These are phyloP conservation scores for Cladosporium sp. DNA, from an alignment of 2,329 filamentous ascomycete genomes.

Conservation along the genomic window DNA sequence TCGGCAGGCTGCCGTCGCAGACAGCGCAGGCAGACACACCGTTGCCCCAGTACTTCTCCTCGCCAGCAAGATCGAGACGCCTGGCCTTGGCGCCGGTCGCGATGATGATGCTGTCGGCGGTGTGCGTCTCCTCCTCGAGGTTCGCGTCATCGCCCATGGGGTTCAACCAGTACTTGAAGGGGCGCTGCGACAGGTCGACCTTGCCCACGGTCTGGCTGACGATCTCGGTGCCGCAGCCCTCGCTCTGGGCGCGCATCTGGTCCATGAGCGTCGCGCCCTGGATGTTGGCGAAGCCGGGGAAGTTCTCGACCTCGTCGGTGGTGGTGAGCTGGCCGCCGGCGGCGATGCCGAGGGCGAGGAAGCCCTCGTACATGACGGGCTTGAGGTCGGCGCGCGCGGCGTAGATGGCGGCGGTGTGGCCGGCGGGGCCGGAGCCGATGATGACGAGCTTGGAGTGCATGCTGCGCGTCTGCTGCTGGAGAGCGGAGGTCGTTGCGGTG, in stretches of 20 bases:
- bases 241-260: conserved; percentile 87
- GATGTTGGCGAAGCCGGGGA: conserved; percentile 89
- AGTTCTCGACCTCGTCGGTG: conserved; percentile 98
- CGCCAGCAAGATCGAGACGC: conserved; percentile 78
- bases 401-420: conserved; percentile 96
- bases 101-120: conserved; percentile 88
- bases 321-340: conserved; percentile 96
- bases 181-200: conserved; percentile 79
- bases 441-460: conserved; percentile 93
- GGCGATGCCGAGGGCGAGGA: conserved; percentile 95
- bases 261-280: conserved; percentile 92
- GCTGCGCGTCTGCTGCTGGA: conserved; percentile 50
- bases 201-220: conserved; percentile 88
- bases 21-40: conserved; percentile 96
- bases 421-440: conserved; percentile 83
- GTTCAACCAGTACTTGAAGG: conserved; percentile 81
- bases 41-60: conserved; percentile 96
- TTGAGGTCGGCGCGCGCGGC: conserved; percentile 91
- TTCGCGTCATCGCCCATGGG: conserved; percentile 78
- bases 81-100: conserved; percentile 93
- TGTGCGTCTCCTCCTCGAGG: conserved; percentile 70
- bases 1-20: conserved; percentile 94
- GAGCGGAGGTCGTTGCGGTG: conserved; percentile 29
- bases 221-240: conserved; percentile 89
- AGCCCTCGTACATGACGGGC: conserved; percentile 95